phyloP scores from a whole-genome alignment of 306 rosid genomes.

The Delonix regia region DNA sequence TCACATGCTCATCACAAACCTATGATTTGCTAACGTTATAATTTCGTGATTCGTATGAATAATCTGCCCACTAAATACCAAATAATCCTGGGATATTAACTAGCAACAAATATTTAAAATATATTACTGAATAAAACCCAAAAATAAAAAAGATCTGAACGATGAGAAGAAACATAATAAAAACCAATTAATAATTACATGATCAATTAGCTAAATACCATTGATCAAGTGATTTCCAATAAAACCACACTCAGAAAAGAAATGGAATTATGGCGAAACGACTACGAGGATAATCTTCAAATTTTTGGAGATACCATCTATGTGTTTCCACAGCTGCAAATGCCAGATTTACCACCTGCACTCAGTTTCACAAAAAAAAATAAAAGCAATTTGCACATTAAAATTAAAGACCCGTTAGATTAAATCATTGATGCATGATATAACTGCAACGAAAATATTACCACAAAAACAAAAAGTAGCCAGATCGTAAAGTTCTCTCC shows the following conservation, averaged over 20 bases:
- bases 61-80: no score
- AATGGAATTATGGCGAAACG: conserved; percentile 70
- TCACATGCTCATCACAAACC: no score
- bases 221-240: no score
- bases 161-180: no score
- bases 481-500: conserved; percentile 79
- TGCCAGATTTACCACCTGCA: conserved; percentile 74
- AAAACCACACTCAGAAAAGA: conserved; percentile 46
- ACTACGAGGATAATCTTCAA: conserved; percentile 70
- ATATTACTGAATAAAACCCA: no score
- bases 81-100: no score
- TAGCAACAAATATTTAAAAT: no score
- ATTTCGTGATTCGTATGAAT: no score
- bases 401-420: conserved; percentile 5
- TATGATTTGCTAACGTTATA: no score
- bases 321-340: conserved; percentile 87
- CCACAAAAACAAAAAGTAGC: conserved; percentile 84
- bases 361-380: conserved; percentile 10
- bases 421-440: conserved; percentile 5
- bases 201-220: no score
- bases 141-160: no score
- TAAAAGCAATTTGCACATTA: conserved; percentile 1
- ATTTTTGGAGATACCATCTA: conserved; percentile 74
- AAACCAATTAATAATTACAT: no score
- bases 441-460: conserved; percentile 38